Evolutionary conservation across 2,329 filamentous ascomycete genomes (phyloP).

Genomic region (Xylariaceae sp.): DNA sequence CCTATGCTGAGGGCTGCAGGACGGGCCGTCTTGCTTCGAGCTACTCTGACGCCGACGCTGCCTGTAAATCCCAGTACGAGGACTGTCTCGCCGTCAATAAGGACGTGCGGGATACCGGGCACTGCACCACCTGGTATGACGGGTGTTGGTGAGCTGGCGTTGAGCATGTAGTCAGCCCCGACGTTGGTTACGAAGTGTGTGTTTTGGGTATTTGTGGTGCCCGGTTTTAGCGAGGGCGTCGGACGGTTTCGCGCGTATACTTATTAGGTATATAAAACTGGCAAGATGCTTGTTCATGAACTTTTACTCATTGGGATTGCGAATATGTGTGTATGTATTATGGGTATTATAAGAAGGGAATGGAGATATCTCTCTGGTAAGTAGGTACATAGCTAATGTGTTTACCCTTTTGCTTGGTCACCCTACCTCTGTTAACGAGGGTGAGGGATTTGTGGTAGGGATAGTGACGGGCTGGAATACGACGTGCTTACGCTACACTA

Average conservation of each 20-base stretch:
- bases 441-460: too few relatives aligned
- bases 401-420: too few relatives aligned
- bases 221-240: neutral
- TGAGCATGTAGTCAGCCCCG: too few relatives aligned
- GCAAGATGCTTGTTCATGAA: neutral
- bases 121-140: constrained; percentile 35
- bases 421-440: too few relatives aligned
- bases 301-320: neutral
- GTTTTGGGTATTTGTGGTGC: neutral
- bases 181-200: too few relatives aligned
- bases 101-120: constrained; percentile 34
- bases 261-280: constrained; percentile 5
- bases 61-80: constrained; percentile 47
- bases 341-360: too few relatives aligned
- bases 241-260: neutral
- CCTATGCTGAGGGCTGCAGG: constrained; percentile 49
- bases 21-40: constrained; percentile 26
- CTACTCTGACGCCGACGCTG: constrained; percentile 33
- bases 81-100: constrained; percentile 46
- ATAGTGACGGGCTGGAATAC: too few relatives aligned
- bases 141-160: constrained; percentile 1
- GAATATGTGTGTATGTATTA: too few relatives aligned
- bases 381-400: too few relatives aligned
- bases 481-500: too few relatives aligned
- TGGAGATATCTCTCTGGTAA: too few relatives aligned